Conservation (phyloP, 768 basidiomycete genomes). For the Suillus decipiens region DNA sequence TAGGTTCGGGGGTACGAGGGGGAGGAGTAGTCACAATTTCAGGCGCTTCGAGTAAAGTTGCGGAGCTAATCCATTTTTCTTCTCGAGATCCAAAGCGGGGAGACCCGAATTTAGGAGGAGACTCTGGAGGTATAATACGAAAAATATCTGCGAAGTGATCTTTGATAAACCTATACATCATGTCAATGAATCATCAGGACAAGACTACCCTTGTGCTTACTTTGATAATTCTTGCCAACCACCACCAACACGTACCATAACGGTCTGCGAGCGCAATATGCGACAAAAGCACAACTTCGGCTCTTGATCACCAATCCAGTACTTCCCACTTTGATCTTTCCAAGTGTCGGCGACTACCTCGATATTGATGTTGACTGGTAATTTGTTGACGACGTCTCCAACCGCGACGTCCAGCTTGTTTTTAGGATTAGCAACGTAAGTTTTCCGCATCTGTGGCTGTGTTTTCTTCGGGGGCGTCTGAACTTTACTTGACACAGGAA, state of each 20-base stretch:
- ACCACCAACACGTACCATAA: slow-evolving; percentile 96
- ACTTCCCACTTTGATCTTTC: slow-evolving; percentile 92
- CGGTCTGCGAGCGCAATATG: slow-evolving; percentile 86
- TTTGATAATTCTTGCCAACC: slow-evolving; percentile 92
- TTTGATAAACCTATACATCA: slow-evolving; percentile 69
- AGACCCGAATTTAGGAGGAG: slow-evolving; percentile 51
- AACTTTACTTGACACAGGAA: slow-evolving; percentile 44
- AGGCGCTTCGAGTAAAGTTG: slow-evolving; percentile 62
- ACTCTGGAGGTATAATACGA: slow-evolving; percentile 64
- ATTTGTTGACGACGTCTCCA: slow-evolving; percentile 86
- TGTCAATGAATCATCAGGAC: slow-evolving; percentile 11
- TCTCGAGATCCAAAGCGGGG: slow-evolving; percentile 46
- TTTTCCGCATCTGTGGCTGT: slow-evolving; percentile 48
- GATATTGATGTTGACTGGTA: slow-evolving; percentile 82
- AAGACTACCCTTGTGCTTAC: slow-evolving; percentile 44
- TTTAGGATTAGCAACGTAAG: slow-evolving; percentile 86
- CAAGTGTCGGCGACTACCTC: slow-evolving; percentile 82
- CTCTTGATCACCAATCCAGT: slow-evolving; percentile 94
- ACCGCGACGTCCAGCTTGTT: slow-evolving; percentile 92
- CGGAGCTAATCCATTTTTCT: slow-evolving; percentile 84
- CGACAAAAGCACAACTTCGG: slow-evolving; percentile 90
- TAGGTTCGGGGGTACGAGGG: slow-evolving; percentile 73
- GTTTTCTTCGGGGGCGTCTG: slow-evolving; percentile 50
- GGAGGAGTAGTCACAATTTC: slow-evolving; percentile 39
- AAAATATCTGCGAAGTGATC: slow-evolving; percentile 86